A percentile compares a stretch with the other conserved stretches of the same genome.
Evolutionary conservation across 2,329 filamentous ascomycete species (phyloP).

Genomic region (Aspergillus eucalypticola): DNA sequence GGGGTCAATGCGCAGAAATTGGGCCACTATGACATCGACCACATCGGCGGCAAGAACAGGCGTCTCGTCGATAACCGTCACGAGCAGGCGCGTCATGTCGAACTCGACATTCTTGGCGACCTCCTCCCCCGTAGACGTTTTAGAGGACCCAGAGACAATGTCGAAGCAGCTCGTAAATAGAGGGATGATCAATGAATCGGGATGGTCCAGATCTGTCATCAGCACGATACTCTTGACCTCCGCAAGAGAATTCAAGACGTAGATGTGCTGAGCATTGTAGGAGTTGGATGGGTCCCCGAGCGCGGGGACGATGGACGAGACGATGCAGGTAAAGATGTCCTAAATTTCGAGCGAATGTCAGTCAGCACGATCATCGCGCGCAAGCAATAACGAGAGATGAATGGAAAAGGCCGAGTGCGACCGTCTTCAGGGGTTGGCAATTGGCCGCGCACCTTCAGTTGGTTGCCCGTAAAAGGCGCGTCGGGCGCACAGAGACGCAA

Average conservation of each 20-base stretch:
- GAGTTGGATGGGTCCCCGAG: slow-evolving; percentile 83
- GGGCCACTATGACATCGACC: slow-evolving; percentile 89
- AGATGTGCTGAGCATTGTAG: slow-evolving; percentile 91
- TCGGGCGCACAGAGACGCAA: slow-evolving; percentile 90
- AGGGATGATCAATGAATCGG: slow-evolving; percentile 74
- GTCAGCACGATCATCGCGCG: slow-evolving; percentile 16
- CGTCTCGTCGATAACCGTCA: slow-evolving; percentile 84
- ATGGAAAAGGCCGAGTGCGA: neutral
- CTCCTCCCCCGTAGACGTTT: slow-evolving; percentile 73
- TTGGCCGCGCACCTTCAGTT: slow-evolving; percentile 71
- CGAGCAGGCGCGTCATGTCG: slow-evolving; percentile 82
- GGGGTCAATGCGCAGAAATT: slow-evolving; percentile 87
- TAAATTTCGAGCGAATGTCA: slow-evolving; percentile 38
- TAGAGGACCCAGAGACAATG: slow-evolving; percentile 77
- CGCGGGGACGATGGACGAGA: slow-evolving; percentile 78
- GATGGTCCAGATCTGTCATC: slow-evolving; percentile 80
- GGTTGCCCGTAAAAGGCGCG: slow-evolving; percentile 85
- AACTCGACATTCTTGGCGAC: slow-evolving; percentile 92
- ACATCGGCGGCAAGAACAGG: slow-evolving; percentile 74
- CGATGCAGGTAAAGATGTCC: slow-evolving; percentile 92
- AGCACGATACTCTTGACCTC: slow-evolving; percentile 95
- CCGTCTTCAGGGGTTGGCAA: neutral
- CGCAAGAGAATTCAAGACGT: slow-evolving; percentile 82
- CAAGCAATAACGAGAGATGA: neutral
- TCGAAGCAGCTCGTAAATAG: slow-evolving; percentile 92